These are phyloP conservation scores for Pneumocystis wakefieldiae DNA, from an alignment of 1,139 yeast species.

Conservation along the genomic window DNA sequence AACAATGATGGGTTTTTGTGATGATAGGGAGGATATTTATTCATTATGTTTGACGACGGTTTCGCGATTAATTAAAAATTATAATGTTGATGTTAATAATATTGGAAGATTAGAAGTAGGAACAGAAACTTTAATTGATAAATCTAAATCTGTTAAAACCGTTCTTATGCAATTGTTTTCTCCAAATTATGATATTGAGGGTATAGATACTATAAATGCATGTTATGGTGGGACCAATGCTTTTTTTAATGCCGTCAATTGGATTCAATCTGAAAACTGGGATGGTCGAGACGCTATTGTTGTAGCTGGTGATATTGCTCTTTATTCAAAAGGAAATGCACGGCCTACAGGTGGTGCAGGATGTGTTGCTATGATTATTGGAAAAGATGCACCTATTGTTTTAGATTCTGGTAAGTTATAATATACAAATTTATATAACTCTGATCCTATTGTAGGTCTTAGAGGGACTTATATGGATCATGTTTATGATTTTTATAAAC, in stretches of 20 bases:
- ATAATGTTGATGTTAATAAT: constrained; percentile 61
- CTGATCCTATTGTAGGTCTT: constrained; percentile 38
- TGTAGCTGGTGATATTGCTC: constrained; percentile 94
- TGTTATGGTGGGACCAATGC: constrained; percentile 99
- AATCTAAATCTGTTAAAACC: constrained; percentile 91
- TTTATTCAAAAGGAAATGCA: constrained; percentile 93
- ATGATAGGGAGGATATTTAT: constrained; percentile 48
- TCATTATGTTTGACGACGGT: constrained; percentile 78
- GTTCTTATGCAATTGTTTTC: constrained; percentile 81
- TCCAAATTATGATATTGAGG: constrained; percentile 73
- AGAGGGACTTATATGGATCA: constrained; percentile 34
- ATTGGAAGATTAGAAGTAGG: constrained; percentile 97
- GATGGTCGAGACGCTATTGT: constrained; percentile 98
- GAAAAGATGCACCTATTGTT: constrained; percentile 95
- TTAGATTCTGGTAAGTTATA: constrained; percentile 43
- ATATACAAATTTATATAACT: constrained; percentile 90
- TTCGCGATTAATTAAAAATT: constrained; percentile 59
- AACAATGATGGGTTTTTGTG: constrained; percentile 10
- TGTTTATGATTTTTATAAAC: constrained; percentile 31
- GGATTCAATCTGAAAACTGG: constrained; percentile 95
- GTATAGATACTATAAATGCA: constrained; percentile 91
- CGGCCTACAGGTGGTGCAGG: constrained; percentile 99
- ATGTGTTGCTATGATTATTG: constrained; percentile 83
- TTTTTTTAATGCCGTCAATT: constrained; percentile 79
- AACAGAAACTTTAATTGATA: constrained; percentile 92